Conservation (phyloP, 2,329 filamentous ascomycete genomes). For the Alternaria hordeiaustralica region DNA sequence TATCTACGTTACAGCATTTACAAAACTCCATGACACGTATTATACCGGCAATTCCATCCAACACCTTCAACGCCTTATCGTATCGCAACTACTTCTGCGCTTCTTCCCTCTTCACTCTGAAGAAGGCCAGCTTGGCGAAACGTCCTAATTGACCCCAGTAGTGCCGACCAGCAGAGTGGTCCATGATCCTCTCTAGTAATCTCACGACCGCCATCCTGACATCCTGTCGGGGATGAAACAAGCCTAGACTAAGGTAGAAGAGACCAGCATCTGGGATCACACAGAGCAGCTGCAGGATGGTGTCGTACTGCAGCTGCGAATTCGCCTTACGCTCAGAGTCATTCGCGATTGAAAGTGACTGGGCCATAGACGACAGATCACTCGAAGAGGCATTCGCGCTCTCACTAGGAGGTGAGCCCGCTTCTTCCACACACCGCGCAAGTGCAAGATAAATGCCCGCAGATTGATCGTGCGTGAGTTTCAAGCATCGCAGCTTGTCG, state of each 20-base stretch:
- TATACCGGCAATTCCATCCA: not conserved
- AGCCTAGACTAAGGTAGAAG: slow-evolving; percentile 87
- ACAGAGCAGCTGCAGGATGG: slow-evolving; percentile 68
- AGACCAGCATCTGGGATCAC: slow-evolving; percentile 86
- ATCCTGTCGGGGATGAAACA: slow-evolving; percentile 87
- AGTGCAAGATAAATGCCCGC: slow-evolving; percentile 87
- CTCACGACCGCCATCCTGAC: slow-evolving; percentile 80
- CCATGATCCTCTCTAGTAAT: slow-evolving; percentile 79
- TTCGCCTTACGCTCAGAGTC: slow-evolving; percentile 31
- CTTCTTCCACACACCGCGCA: slow-evolving; percentile 69
- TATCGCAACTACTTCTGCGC: slow-evolving; percentile 4
- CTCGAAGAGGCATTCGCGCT: slow-evolving; percentile 24
- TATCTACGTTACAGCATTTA: not conserved
- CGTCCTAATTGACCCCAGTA: slow-evolving; percentile 88
- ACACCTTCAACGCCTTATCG: not conserved
- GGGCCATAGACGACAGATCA: slow-evolving; percentile 26
- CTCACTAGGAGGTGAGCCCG: slow-evolving; percentile 23
- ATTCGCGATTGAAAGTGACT: slow-evolving; percentile 34
- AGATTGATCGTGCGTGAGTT: slow-evolving; percentile 76
- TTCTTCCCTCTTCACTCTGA: slow-evolving; percentile 74
- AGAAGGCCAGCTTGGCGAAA: slow-evolving; percentile 87
- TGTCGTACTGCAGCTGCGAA: slow-evolving; percentile 46
- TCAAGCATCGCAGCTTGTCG: slow-evolving; percentile 84
- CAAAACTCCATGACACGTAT: not conserved
- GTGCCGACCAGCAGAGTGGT: slow-evolving; percentile 89